Evolutionary conservation across 148 eudicot species (phyloP).

Genomic region (Rhododendron williamsianum): DNA sequence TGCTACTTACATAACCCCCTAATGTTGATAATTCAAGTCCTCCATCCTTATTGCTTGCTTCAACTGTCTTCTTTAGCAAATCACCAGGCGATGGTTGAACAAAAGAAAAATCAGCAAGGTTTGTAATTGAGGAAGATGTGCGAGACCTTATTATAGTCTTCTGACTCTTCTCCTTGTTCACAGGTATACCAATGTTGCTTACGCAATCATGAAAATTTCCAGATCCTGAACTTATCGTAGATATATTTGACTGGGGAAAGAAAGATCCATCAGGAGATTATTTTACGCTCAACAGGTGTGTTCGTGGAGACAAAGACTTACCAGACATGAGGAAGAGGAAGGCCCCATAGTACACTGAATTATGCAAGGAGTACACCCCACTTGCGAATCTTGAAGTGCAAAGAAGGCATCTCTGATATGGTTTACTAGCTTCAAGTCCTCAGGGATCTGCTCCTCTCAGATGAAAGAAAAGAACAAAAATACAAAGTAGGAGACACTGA

Average conservation of each 20-base stretch:
- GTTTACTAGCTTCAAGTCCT: conserved; percentile 56
- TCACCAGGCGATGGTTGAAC: conserved; percentile 21
- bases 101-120: conserved; percentile 22
- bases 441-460: conserved; percentile 35
- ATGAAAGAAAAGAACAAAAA: conserved; percentile 3
- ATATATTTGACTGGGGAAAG: conserved; percentile 41
- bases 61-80: conserved; percentile 19
- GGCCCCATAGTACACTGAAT: conserved; percentile 24
- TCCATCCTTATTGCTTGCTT: conserved; percentile 20
- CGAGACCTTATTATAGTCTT: conserved; percentile 20
- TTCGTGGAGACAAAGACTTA: conserved; percentile 22
- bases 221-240: conserved; percentile 28
- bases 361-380: conserved; percentile 20
- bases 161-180: conserved; percentile 13
- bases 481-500: not conserved
- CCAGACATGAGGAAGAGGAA: conserved; percentile 39
- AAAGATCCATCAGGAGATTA: conserved; percentile 18
- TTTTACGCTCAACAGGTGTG: not conserved
- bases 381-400: conserved; percentile 35
- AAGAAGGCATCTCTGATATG: conserved; percentile 52
- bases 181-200: conserved; percentile 22
- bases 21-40: conserved; percentile 19
- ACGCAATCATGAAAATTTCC: conserved; percentile 27
- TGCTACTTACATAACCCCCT: conserved; percentile 23
- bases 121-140: conserved; percentile 23